Percentiles rank a stretch among this genome's conserved stretches.
These are phyloP conservation scores for Diaporthe humulicola DNA, from an alignment of 2,329 filamentous ascomycete genomes.

Conservation along the genomic window DNA sequence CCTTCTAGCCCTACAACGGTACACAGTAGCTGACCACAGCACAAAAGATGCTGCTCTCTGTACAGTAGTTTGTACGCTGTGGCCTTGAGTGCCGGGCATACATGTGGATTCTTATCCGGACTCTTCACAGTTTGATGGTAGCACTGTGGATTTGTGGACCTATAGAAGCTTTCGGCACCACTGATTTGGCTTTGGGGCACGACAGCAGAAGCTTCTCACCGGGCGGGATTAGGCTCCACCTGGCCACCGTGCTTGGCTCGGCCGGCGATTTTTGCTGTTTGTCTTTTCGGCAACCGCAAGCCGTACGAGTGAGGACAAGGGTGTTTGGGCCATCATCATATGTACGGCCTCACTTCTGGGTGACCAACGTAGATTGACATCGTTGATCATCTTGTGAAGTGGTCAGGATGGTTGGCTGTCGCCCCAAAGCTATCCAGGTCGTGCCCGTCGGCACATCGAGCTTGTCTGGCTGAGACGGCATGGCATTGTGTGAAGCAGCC, in stretches of 20 bases:
- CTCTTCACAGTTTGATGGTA: neutral
- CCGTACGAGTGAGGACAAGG: neutral
- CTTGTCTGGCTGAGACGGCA: neutral
- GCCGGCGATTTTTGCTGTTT: neutral
- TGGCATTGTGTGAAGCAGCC: neutral
- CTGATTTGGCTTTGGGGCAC: conserved; percentile 16
- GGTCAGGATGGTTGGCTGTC: neutral
- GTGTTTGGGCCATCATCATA: neutral
- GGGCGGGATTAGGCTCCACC: neutral
- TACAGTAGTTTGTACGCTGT: neutral
- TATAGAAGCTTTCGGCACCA: neutral
- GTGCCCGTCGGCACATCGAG: neutral
- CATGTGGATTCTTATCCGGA: neutral
- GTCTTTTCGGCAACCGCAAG: neutral
- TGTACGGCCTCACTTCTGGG: neutral
- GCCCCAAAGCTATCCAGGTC: neutral
- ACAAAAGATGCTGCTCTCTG: neutral
- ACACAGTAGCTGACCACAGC: neutral
- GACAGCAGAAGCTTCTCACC: conserved; percentile 10
- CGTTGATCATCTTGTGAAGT: neutral
- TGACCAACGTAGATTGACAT: neutral
- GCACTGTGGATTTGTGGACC: neutral
- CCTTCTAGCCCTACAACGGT: conserved; percentile 20
- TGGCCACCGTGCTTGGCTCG: neutral
- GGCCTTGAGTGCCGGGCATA: neutral